Base-by-base conservation (phyloP, 2,329 filamentous ascomycete species). In the Fusarium begoniae region DNA sequence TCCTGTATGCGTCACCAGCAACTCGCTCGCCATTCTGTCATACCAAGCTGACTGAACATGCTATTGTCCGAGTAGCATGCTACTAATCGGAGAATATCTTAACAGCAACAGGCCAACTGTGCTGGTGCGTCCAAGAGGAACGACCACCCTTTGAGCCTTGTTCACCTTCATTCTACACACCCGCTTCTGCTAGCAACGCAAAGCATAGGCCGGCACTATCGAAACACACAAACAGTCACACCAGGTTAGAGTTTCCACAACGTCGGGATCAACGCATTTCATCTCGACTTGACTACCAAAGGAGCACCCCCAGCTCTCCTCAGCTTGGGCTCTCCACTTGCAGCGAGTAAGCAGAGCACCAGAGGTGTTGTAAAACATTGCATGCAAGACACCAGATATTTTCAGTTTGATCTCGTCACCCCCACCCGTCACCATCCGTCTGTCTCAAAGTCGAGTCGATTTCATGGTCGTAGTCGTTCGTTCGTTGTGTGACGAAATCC, bases 261-360 rank as follows among this genome's bases (percentile, higher is more conserved):
- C 73, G 68, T 78, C 70, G 75, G 73, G 79, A 75, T 81, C 80
- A 81, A 81, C 80, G 76, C 79, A 80, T 75, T 81, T 80, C 80
- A 79, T 81, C 79, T 81, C 80, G 77, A 81, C 80, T 78, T 81
- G 80, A 79, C 80, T 82, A 82, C 78, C 81, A 80, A 80, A 79
- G 75, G 74, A 77, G 75, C 77, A 79, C 70, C 72, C 75, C 73
- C 71, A 75, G 63, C 71, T 72, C 75, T 77, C 70, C 68, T 78
- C 71, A 72, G 74, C 70, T 66, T 76, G 66, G 66, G 61, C 55
- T 68, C 68, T 67, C 69, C 70, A 72, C 66, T 68, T 66, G 69
- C 63, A 40, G 43, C 44, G 60, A 35, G 59, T 53, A 48, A 63
- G 35, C 65, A 47, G 37, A 62, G 65, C 64, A 54, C 58, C 64